A percentile compares a stretch with the other conserved stretches of the same genome.
Evolutionary conservation across 495 filamentous ascomycete species (phyloP).

Genomic region (Clavariopsis aquatica): DNA sequence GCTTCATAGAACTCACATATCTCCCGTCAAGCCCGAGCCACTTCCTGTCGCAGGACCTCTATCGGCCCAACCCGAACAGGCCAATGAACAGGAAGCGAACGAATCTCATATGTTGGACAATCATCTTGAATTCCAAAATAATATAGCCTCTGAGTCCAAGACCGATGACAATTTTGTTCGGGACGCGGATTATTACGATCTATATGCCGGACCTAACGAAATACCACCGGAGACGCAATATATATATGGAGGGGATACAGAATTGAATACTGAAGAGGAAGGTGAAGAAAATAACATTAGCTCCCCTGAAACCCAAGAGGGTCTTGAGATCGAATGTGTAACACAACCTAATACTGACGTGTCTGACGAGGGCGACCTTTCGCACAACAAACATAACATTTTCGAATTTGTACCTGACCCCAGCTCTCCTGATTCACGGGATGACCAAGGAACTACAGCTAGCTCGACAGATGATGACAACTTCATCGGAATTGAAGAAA

Average conservation of each 20-base stretch:
- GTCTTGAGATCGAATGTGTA: background rate
- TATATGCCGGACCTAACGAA: slow-evolving; percentile 30
- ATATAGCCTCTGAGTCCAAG: background rate
- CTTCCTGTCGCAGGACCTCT: slow-evolving; percentile 10
- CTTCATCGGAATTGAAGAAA: background rate
- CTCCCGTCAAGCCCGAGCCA: background rate
- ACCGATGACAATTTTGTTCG: slow-evolving; percentile 11
- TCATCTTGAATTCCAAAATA: background rate
- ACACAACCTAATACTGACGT: background rate
- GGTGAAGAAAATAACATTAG: slow-evolving; percentile 1
- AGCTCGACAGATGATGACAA: slow-evolving; percentile 2
- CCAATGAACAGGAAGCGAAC: background rate
- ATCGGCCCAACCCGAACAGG: background rate
- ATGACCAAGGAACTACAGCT: background rate
- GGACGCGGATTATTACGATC: slow-evolving; percentile 30
- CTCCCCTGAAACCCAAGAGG: background rate
- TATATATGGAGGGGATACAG: slow-evolving; percentile 24
- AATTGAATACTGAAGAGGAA: slow-evolving; percentile 29
- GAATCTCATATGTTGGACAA: background rate
- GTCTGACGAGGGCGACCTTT: background rate
- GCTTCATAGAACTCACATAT: slow-evolving; percentile 14
- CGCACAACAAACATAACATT: background rate
- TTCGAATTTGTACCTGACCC: background rate
- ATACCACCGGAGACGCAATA: background rate
- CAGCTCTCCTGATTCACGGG: background rate